Evolutionary conservation across 768 basidiomycete genomes (phyloP).

Genomic region (Daedalea quercina): DNA sequence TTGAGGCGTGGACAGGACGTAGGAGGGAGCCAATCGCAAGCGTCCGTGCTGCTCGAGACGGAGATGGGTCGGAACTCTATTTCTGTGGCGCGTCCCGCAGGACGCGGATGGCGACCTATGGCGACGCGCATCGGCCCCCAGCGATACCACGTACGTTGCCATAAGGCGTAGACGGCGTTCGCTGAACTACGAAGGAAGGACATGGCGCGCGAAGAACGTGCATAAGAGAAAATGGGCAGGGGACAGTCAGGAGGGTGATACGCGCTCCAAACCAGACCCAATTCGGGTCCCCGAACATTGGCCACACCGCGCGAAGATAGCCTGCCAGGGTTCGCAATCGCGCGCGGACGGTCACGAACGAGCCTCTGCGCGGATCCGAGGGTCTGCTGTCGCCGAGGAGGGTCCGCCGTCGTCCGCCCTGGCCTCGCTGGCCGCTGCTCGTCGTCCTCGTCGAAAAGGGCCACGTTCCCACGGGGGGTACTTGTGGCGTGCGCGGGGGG

Average conservation of each 20-base stretch:
- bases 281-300: background rate
- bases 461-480: background rate
- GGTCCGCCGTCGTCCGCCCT: background rate
- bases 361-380: background rate
- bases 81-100: background rate
- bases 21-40: background rate
- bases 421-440: background rate
- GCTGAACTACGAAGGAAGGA: too few species aligned
- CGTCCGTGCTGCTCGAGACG: background rate
- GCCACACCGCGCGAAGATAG: background rate
- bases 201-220: too few species aligned
- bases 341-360: background rate
- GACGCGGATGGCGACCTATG: background rate
- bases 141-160: background rate
- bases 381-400: background rate
- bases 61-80: conserved; percentile 2
- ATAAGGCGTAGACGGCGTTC: too few species aligned
- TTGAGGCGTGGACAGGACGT: background rate
- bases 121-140: background rate
- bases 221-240: background rate
- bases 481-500: conserved; percentile 18
- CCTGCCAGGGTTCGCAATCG: background rate
- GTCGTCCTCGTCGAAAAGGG: background rate
- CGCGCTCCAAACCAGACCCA: background rate
- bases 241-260: background rate